Evolutionary conservation across 2,329 filamentous ascomycete genomes (phyloP).

Genomic region (Cercospora nicotianae): DNA sequence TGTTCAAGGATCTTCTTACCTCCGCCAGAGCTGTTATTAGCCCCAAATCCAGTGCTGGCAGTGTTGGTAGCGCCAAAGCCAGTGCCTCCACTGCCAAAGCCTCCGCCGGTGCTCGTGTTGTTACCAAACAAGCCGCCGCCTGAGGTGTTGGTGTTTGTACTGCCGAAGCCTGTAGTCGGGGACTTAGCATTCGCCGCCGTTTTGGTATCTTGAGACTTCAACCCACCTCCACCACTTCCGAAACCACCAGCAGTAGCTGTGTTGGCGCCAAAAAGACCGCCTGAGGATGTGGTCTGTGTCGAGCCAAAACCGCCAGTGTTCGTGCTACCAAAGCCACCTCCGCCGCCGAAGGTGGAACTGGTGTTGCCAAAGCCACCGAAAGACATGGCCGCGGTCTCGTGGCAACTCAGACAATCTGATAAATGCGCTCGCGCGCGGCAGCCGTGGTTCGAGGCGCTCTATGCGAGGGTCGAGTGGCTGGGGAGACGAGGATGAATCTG

Average conservation of each 20-base stretch:
- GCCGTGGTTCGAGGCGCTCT: slow-evolving; percentile 7
- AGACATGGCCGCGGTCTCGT: slow-evolving; percentile 19
- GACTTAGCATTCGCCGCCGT: slow-evolving; percentile 33
- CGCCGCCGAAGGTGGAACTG: slow-evolving; percentile 20
- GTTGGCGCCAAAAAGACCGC: slow-evolving; percentile 32
- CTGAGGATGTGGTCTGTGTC: slow-evolving; percentile 27
- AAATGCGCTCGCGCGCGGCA: slow-evolving; percentile 38
- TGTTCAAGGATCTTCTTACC: slow-evolving; percentile 31
- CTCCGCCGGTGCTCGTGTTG: slow-evolving; percentile 28
- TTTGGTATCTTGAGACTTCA: slow-evolving; percentile 15
- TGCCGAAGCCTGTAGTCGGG: slow-evolving; percentile 25
- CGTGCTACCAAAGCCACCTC: slow-evolving; percentile 30
- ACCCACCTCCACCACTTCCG: slow-evolving; percentile 26
- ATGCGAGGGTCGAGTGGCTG: slow-evolving; percentile 5
- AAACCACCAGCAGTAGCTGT: slow-evolving; percentile 33
- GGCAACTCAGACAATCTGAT: not conserved
- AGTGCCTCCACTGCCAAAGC: slow-evolving; percentile 30
- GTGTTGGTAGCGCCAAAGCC: slow-evolving; percentile 29
- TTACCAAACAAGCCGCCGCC: slow-evolving; percentile 38
- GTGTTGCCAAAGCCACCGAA: slow-evolving; percentile 28
- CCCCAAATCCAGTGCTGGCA: slow-evolving; percentile 42
- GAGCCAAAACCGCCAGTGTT: slow-evolving; percentile 27
- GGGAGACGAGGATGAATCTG: not conserved
- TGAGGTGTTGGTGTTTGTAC: slow-evolving; percentile 31
- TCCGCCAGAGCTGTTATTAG: slow-evolving; percentile 36